Evolutionary conservation across 2,329 filamentous ascomycete genomes (phyloP).

Genomic region (Colletotrichum kahawae): DNA sequence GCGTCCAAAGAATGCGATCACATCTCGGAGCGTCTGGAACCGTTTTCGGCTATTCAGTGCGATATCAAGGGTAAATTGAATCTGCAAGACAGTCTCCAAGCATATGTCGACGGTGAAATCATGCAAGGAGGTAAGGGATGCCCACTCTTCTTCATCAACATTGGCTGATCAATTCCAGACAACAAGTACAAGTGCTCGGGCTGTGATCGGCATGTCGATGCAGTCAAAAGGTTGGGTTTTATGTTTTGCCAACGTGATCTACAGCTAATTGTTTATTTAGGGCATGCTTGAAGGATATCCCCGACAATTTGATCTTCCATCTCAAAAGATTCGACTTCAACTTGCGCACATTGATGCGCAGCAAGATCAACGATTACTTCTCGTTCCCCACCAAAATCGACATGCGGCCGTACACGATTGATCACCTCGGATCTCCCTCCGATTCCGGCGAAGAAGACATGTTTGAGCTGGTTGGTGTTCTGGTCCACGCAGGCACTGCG

Average conservation of each 20-base stretch:
- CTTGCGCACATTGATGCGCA: slow-evolving; percentile 75
- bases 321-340: slow-evolving; percentile 89
- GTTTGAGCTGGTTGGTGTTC: slow-evolving; percentile 93
- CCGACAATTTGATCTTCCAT: slow-evolving; percentile 94
- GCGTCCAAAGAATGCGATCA: slow-evolving; percentile 94
- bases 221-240: slow-evolving; percentile 76
- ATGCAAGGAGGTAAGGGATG: slow-evolving; percentile 78
- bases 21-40: slow-evolving; percentile 87
- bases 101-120: slow-evolving; percentile 95
- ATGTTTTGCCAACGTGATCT: not conserved
- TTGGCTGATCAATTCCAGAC: slow-evolving; percentile 51
- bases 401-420: slow-evolving; percentile 89
- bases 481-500: slow-evolving; percentile 91
- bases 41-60: slow-evolving; percentile 93
- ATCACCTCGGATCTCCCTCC: slow-evolving; percentile 72
- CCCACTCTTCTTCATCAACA: not conserved
- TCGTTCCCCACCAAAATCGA: slow-evolving; percentile 84
- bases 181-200: slow-evolving; percentile 98
- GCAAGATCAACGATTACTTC: slow-evolving; percentile 96
- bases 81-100: slow-evolving; percentile 85
- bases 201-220: slow-evolving; percentile 88
- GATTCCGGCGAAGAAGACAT: slow-evolving; percentile 67
- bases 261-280: slow-evolving; percentile 43
- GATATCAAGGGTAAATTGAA: slow-evolving; percentile 91
- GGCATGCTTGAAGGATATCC: slow-evolving; percentile 89